These are phyloP conservation scores for Umbilicus rupestris DNA, from an alignment of 164 flowering plant species.

Conservation along the genomic window DNA sequence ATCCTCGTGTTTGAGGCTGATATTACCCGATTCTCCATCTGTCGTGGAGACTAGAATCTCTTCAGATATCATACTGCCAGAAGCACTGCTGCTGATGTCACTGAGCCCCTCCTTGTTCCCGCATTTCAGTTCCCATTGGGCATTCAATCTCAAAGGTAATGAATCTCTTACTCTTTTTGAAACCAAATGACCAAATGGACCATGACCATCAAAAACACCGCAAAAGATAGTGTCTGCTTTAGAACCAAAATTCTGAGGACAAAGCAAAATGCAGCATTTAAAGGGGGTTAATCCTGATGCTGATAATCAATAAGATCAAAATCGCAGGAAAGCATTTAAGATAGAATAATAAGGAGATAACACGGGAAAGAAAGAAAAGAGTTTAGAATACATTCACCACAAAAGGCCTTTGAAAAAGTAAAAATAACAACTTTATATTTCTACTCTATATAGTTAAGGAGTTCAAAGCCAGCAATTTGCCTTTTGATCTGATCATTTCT, in stretches of 20 bases:
- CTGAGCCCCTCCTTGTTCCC: conserved; percentile 8
- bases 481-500: too few species aligned
- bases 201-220: conserved; percentile 24
- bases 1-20: conserved; percentile 19
- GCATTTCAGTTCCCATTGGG: conserved; percentile 14
- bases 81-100: conserved; percentile 10
- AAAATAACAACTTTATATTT: neutral
- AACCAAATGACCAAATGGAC: conserved; percentile 20
- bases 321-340: neutral
- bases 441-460: too few species aligned
- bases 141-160: conserved; percentile 16
- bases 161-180: conserved; percentile 21
- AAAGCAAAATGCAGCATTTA: neutral
- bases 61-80: conserved; percentile 52
- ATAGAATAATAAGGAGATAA: neutral
- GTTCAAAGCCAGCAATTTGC: too few species aligned
- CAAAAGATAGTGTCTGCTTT: conserved; percentile 15
- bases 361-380: neutral
- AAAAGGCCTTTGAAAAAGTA: neutral
- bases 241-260: conserved; percentile 18
- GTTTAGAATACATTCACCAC: neutral
- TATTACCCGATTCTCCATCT: conserved; percentile 48
- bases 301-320: neutral
- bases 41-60: conserved; percentile 36
- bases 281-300: neutral